A percentile compares a stretch with the other conserved stretches of the same genome.
phyloP scores from a whole-genome alignment of 495 filamentous ascomycete genomes.

The Penicillium malachiteum region DNA sequence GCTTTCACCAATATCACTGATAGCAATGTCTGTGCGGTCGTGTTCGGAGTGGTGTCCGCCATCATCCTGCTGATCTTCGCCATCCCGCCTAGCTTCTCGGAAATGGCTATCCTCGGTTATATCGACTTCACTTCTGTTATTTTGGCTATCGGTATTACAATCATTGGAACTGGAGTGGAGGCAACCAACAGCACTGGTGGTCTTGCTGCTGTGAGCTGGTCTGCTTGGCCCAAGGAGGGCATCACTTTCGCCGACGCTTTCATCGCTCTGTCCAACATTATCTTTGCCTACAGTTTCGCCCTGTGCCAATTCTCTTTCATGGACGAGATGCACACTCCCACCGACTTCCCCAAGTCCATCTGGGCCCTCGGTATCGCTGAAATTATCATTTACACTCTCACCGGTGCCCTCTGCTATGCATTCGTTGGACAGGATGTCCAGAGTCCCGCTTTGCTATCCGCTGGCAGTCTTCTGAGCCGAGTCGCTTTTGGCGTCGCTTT shows the following conservation, averaged over 20 bases:
- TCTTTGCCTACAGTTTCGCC: no score
- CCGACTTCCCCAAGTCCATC: no score
- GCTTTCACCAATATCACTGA: background rate
- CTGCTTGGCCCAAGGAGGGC: no score
- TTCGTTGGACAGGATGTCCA: no score
- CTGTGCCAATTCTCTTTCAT: no score
- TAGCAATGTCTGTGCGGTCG: background rate
- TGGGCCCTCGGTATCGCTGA: no score
- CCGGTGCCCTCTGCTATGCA: no score
- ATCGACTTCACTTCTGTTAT: background rate
- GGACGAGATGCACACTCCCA: no score
- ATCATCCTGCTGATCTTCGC: background rate
- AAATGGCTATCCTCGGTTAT: background rate
- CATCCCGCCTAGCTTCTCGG: background rate
- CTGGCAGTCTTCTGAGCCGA: slow-evolving; percentile 55
- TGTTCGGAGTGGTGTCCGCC: background rate
- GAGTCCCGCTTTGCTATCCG: slow-evolving; percentile 44
- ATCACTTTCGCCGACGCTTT: no score
- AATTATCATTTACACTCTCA: no score
- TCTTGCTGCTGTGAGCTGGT: background rate
- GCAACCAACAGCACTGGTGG: background rate
- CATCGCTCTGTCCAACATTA: no score
- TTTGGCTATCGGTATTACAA: background rate
- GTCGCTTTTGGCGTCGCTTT: slow-evolving; percentile 56
- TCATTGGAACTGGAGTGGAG: background rate